phyloP scores from a whole-genome alignment of 208 protist genomes.

The Crithidia brevicula region DNA sequence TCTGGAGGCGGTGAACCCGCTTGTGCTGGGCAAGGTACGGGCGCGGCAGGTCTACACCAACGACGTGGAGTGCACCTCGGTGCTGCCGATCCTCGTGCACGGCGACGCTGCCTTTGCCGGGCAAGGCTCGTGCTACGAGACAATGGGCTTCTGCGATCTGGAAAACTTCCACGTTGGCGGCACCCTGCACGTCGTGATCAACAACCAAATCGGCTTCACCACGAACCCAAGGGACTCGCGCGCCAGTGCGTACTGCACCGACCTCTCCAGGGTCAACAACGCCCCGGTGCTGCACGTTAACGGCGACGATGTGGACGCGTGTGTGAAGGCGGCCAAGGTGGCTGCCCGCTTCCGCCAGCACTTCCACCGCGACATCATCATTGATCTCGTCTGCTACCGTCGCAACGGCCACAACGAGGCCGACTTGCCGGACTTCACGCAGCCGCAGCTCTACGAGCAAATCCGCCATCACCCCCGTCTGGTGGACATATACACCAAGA shows the following conservation, averaged over 20 bases:
- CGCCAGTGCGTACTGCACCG: constrained; percentile 96
- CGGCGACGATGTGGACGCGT: constrained; percentile 96
- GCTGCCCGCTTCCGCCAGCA: constrained; percentile 93
- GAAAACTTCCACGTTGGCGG: constrained; percentile 96
- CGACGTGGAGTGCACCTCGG: constrained; percentile 72
- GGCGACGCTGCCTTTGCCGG: constrained; percentile 98
- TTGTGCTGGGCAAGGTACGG: constrained; percentile 97
- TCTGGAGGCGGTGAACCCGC: constrained; percentile 98
- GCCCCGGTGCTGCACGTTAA: constrained; percentile 98
- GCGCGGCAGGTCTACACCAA: constrained; percentile 93
- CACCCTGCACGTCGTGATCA: constrained; percentile 98
- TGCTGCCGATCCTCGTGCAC: constrained; percentile 95
- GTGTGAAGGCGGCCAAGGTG: constrained; percentile 87
- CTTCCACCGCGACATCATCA: constrained; percentile 95
- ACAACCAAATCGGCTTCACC: constrained; percentile 99
- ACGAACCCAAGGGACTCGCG: constrained; percentile 93
- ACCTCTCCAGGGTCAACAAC: constrained; percentile 95
- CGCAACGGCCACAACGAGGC: constrained; percentile 98
- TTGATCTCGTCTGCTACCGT: constrained; percentile 98
- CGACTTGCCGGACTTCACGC: constrained; percentile 97
- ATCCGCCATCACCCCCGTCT: constrained; percentile 90
- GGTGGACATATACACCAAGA: constrained; percentile 91
- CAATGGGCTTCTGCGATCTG: constrained; percentile 94
- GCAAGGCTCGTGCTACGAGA: constrained; percentile 98
- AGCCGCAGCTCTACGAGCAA: constrained; percentile 95